Evolutionary conservation across 257 asterid species (phyloP).

Genomic region (Cordia subcordata): DNA sequence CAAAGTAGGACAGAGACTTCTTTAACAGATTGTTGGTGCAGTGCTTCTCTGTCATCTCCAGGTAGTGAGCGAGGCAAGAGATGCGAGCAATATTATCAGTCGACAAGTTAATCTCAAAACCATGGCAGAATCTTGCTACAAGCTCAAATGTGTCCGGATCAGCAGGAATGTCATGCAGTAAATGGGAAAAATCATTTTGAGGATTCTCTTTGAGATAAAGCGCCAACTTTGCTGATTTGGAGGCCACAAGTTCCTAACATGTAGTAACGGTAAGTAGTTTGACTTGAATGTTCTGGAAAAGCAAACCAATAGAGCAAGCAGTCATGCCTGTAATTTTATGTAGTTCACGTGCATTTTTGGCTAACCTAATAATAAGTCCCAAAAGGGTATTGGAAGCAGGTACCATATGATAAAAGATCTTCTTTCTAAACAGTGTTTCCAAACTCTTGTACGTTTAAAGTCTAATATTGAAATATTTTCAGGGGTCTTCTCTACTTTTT

Average conservation of each 20-base stretch:
- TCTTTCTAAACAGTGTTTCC: no score
- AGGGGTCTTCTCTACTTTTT: no score
- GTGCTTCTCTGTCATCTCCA: slow-evolving; percentile 68
- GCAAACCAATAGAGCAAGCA: neutral
- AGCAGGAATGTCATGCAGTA: slow-evolving; percentile 49
- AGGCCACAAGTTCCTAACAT: slow-evolving; percentile 51
- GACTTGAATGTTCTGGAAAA: no score
- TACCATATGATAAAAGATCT: no score
- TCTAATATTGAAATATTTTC: no score
- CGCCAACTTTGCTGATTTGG: slow-evolving; percentile 55
- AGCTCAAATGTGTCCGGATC: slow-evolving; percentile 64
- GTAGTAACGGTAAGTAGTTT: no score
- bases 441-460: no score
- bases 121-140: slow-evolving; percentile 77
- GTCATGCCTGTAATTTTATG: no score
- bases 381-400: no score
- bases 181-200: slow-evolving; percentile 32
- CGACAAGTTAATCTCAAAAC: slow-evolving; percentile 43
- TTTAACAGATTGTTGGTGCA: slow-evolving; percentile 46
- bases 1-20: slow-evolving; percentile 39
- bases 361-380: neutral
- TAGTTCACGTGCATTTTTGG: no score
- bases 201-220: slow-evolving; percentile 34
- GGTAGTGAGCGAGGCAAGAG: slow-evolving; percentile 56
- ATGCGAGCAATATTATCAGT: slow-evolving; percentile 52